Evolutionary conservation across 2,329 filamentous ascomycete species (phyloP).

Genomic region (Alternaria ethzedia): DNA sequence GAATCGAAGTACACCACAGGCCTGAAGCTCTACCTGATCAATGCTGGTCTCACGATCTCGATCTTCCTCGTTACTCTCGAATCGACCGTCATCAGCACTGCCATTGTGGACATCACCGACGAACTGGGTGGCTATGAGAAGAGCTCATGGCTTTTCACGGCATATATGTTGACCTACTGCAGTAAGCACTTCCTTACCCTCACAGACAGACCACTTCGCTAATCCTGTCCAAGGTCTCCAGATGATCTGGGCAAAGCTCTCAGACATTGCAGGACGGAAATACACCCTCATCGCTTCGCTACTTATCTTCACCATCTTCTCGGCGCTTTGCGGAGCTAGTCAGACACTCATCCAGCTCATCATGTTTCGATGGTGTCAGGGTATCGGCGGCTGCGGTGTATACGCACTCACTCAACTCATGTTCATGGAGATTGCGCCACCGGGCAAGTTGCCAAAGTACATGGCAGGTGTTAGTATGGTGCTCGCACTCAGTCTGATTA

Average conservation of each 20-base stretch:
- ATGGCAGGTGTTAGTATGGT: slow-evolving; percentile 9
- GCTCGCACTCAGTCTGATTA: slow-evolving; percentile 10
- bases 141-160: slow-evolving; percentile 46
- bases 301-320: slow-evolving; percentile 39
- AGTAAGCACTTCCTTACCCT: slow-evolving; percentile 20
- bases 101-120: slow-evolving; percentile 44
- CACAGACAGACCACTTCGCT: background rate
- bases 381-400: slow-evolving; percentile 43
- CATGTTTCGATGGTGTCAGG: slow-evolving; percentile 43
- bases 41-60: background rate
- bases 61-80: slow-evolving; percentile 34
- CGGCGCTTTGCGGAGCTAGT: slow-evolving; percentile 38
- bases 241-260: slow-evolving; percentile 3
- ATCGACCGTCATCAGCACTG: slow-evolving; percentile 45
- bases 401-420: slow-evolving; percentile 37
- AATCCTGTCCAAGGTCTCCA: background rate
- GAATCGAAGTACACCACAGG: slow-evolving; percentile 3
- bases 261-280: slow-evolving; percentile 16
- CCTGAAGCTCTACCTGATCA: slow-evolving; percentile 2
- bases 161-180: slow-evolving; percentile 45
- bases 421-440: slow-evolving; percentile 37
- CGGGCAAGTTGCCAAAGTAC: slow-evolving; percentile 8
- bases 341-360: slow-evolving; percentile 41
- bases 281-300: background rate
- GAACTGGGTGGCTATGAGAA: slow-evolving; percentile 40